Evolutionary conservation across 129 eudicot genomes (phyloP).

Genomic region (Heracleum sosnowskyi): DNA sequence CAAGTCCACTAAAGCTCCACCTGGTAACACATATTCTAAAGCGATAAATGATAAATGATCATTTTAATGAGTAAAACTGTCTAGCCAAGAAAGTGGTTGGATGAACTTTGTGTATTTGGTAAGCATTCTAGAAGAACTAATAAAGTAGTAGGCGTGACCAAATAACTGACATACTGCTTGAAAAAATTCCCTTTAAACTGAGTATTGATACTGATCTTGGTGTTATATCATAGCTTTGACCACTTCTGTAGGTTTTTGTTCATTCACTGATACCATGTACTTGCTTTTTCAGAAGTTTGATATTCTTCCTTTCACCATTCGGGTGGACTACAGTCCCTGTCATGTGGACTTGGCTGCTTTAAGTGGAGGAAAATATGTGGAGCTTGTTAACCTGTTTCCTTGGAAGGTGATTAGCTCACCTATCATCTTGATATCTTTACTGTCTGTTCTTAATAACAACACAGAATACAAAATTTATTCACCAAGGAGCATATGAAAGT

Average conservation of each 20-base stretch:
- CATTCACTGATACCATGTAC: constrained; percentile 18
- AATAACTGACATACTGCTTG: neutral
- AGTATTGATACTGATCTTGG: neutral
- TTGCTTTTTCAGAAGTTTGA: constrained; percentile 83
- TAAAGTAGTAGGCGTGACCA: neutral
- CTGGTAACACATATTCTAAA: neutral
- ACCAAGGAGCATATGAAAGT: neutral
- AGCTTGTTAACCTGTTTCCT: constrained; percentile 84
- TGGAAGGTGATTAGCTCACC: constrained; percentile 70
- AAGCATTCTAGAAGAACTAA: neutral
- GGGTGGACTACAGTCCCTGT: constrained; percentile 86
- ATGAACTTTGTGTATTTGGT: neutral
- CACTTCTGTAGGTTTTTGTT: neutral
- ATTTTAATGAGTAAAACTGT: neutral
- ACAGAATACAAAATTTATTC: neutral
- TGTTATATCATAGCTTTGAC: neutral
- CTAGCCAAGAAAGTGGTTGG: neutral
- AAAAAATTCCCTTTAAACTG: neutral
- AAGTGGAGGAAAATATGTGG: constrained; percentile 91
- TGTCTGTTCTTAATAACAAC: neutral
- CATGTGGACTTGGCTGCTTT: constrained; percentile 84
- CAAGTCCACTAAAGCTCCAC: neutral
- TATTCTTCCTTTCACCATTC: constrained; percentile 51
- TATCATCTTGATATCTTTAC: neutral
- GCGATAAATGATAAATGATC: neutral